phyloP scores from a whole-genome alignment of 257 asterid genomes.

The Avicennia marina region DNA sequence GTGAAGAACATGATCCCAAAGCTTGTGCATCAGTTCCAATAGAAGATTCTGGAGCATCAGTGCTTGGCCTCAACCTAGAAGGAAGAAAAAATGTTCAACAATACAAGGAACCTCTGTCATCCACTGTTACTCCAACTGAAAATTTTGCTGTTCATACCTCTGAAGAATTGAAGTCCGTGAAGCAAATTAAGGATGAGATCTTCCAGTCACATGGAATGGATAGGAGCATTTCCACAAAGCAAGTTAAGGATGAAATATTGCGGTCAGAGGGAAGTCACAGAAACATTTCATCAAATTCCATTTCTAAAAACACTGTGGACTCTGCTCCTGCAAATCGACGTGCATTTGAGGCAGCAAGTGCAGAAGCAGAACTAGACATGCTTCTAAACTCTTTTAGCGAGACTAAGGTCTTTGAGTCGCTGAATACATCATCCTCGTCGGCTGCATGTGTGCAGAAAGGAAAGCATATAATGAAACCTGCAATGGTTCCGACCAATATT shows the following conservation, averaged over 20 bases:
- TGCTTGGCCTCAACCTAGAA: slow-evolving; percentile 17
- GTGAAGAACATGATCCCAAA: slow-evolving; percentile 27
- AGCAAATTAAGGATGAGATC: slow-evolving; percentile 20
- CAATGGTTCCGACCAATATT: slow-evolving; percentile 8
- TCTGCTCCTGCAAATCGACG: slow-evolving; percentile 25
- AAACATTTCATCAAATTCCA: slow-evolving; percentile 9
- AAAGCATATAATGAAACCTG: slow-evolving; percentile 10
- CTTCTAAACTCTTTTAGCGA: slow-evolving; percentile 68
- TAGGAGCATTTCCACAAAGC: no score
- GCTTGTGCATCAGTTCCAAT: slow-evolving; percentile 20
- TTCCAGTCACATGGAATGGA: no score
- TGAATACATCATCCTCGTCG: slow-evolving; percentile 16
- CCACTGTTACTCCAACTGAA: slow-evolving; percentile 10
- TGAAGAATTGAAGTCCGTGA: slow-evolving; percentile 12
- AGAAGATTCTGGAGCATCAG: slow-evolving; percentile 20
- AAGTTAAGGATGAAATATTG: slow-evolving; percentile 18
- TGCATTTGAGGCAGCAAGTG: slow-evolving; percentile 43
- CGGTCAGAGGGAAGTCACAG: slow-evolving; percentile 12
- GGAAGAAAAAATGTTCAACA: slow-evolving; percentile 14
- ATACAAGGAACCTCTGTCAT: slow-evolving; percentile 6
- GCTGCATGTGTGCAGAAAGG: slow-evolving; percentile 20
- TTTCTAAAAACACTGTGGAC: slow-evolving; percentile 14
- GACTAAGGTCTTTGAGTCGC: slow-evolving; percentile 28
- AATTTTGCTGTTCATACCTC: slow-evolving; percentile 15
- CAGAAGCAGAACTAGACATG: slow-evolving; percentile 82